Percentiles rank a stretch among this genome's conserved stretches.
phyloP scores from a whole-genome alignment of 345 rosid species.

The Gossypioides kirkii region DNA sequence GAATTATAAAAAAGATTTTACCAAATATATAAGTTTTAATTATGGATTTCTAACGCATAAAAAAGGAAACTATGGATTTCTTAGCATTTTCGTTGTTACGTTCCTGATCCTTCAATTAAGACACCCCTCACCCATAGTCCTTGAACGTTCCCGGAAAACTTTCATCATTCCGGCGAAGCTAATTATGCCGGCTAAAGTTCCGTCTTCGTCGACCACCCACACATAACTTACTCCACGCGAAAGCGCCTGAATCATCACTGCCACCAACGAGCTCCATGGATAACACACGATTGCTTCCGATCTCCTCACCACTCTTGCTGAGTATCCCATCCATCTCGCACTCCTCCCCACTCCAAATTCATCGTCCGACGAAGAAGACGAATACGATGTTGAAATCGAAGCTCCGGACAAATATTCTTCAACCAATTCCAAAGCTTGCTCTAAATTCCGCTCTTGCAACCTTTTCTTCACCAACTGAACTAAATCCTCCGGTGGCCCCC shows the following conservation, averaged over 20 bases:
- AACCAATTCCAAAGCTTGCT: conserved; percentile 32
- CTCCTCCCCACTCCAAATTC: conserved; percentile 29
- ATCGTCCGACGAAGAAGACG: conserved; percentile 41
- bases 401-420: conserved; percentile 34
- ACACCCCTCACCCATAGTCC: conserved; percentile 7
- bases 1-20: too few relatives aligned
- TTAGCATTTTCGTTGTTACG: background rate
- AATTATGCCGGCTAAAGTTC: conserved; percentile 44
- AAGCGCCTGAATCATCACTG: conserved; percentile 63
- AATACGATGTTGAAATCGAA: conserved; percentile 18
- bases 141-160: conserved; percentile 45
- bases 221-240: conserved; percentile 42
- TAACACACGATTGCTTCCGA: conserved; percentile 44
- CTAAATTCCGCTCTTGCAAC: conserved; percentile 37
- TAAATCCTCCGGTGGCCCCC: conserved; percentile 48
- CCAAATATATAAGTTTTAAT: background rate
- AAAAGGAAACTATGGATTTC: background rate
- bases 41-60: background rate
- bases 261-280: conserved; percentile 56
- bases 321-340: conserved; percentile 21
- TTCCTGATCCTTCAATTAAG: too few relatives aligned
- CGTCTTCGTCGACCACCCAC: conserved; percentile 56
- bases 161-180: conserved; percentile 43
- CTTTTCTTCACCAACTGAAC: conserved; percentile 37
- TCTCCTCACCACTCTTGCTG: conserved; percentile 29